phyloP scores from a whole-genome alignment of 495 filamentous ascomycete species.

The Lepidopterella palustris region DNA sequence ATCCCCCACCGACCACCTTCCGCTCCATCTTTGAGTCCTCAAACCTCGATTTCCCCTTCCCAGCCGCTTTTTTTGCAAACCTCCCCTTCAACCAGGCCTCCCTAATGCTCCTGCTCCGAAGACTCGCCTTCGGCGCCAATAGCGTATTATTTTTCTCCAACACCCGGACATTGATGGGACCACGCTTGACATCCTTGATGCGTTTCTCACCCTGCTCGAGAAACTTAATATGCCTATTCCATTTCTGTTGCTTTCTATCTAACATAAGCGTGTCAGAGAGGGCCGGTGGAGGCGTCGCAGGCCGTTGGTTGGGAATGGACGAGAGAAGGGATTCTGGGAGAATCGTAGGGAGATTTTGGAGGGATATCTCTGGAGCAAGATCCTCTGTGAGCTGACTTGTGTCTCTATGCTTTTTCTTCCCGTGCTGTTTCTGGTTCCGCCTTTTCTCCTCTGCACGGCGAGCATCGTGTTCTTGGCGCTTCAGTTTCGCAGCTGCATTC shows the following conservation, averaged over 20 bases:
- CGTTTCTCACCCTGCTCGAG: slow-evolving; percentile 46
- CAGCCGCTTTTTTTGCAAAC: slow-evolving; percentile 5
- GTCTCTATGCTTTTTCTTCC: slow-evolving; percentile 36
- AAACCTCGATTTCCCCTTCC: slow-evolving; percentile 1
- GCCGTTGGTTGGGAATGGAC: slow-evolving; percentile 12
- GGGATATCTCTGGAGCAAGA: slow-evolving; percentile 29
- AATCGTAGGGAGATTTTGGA: slow-evolving; percentile 22
- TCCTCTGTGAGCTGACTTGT: slow-evolving; percentile 12
- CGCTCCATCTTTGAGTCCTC: slow-evolving; percentile 16
- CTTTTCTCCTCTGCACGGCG: slow-evolving; percentile 33
- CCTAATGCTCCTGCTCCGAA: slow-evolving; percentile 41
- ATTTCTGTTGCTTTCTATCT: slow-evolving; percentile 15
- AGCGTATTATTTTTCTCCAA: slow-evolving; percentile 40
- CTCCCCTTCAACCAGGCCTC: slow-evolving; percentile 44
- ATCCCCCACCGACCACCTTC: slow-evolving; percentile 12
- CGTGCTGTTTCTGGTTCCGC: slow-evolving; percentile 38
- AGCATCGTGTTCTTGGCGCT: slow-evolving; percentile 45
- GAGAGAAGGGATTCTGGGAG: slow-evolving; percentile 26
- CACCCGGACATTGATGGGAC: slow-evolving; percentile 48
- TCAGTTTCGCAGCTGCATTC: slow-evolving; percentile 40
- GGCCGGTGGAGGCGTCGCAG: slow-evolving; percentile 11
- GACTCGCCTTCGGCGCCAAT: slow-evolving; percentile 48
- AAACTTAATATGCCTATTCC: slow-evolving; percentile 45
- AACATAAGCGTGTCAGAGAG: neutral
- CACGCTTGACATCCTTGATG: slow-evolving; percentile 50